Base-by-base conservation (phyloP, 1,284 basidiomycete species). In the Puccinia coronata region DNA sequence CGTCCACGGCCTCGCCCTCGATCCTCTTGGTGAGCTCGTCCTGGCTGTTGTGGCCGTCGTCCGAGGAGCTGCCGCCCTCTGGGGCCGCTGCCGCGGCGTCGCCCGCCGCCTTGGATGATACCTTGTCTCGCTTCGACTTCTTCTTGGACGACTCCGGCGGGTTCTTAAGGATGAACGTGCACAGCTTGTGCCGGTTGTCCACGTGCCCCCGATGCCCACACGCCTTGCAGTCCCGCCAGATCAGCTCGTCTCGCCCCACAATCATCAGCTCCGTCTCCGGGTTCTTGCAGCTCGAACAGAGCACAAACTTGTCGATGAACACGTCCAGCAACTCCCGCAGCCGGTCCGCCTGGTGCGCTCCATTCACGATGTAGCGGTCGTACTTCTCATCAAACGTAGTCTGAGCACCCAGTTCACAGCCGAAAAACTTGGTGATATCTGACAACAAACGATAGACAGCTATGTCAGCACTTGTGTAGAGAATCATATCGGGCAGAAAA, bases 351-450 rank as follows among this genome's bases (percentile, higher is more conserved):
- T 98, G 92, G 87, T 99, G 97, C 25, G 94, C 94, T 79, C 97
- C 97, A 84, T 99, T 99, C 87, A 99, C 96, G 84, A 99, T 98
- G 89, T 97, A 99, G 61, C 96, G 91, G 85, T 99, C 97, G 85
- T 92, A 94, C 88, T 95, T 96, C 87, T 96, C 94, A 87, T 98
- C 95, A 86, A 95, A 92, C 36, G 95, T 92, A 63, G 96, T 97
- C 88, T 99, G 96, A 41, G 97, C 97, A 83, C 97, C 97, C 82
- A 99, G 92, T 87, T 99, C 97, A 87, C 93, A 96, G 59, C 97
- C 97, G 85, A 99, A 99, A 90, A 96, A 99, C 88, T 99, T 99
- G 87, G 96, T 98, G 77, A 96, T 93, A 87, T 98, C 96, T 89
- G 84, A 65, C 18, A 28, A 5, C 51, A 63, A 53, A 55, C 12